phyloP scores from a whole-genome alignment of 306 rosid species.

The Lupinus albus region DNA sequence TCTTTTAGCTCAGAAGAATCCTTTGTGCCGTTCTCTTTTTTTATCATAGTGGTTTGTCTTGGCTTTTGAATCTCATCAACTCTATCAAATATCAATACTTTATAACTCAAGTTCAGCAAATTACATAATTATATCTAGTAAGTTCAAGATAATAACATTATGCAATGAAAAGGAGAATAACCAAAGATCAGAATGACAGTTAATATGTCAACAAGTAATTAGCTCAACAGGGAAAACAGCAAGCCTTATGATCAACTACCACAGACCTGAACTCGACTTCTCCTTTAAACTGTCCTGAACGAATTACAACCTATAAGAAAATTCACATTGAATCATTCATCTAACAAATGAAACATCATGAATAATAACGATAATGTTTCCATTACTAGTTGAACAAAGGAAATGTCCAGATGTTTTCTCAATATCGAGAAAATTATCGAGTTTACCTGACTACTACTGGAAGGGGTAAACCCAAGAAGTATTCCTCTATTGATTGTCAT shows the following conservation, averaged over 20 bases:
- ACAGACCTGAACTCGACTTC: slow-evolving; percentile 81
- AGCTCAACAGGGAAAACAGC: slow-evolving; percentile 1
- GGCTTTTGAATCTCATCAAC: slow-evolving; percentile 67
- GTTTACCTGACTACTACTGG: slow-evolving; percentile 64
- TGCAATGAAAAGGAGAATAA: slow-evolving; percentile 33
- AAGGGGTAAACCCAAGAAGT: slow-evolving; percentile 87
- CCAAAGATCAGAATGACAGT: not conserved
- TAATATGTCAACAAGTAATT: slow-evolving; percentile 14
- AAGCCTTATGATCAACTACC: slow-evolving; percentile 41
- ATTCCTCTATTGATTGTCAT: slow-evolving; percentile 83
- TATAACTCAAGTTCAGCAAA: slow-evolving; percentile 33
- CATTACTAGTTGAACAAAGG: not conserved
- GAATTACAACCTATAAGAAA: slow-evolving; percentile 66
- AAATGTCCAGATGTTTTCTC: not conserved
- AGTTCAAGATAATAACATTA: not conserved
- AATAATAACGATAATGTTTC: not conserved
- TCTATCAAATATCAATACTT: slow-evolving; percentile 47
- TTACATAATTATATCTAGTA: slow-evolving; percentile 4
- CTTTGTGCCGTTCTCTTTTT: slow-evolving; percentile 41
- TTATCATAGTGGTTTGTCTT: slow-evolving; percentile 21
- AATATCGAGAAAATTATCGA: slow-evolving; percentile 2
- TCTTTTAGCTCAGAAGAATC: slow-evolving; percentile 50
- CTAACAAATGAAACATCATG: slow-evolving; percentile 27
- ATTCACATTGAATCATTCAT: slow-evolving; percentile 32
- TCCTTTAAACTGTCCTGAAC: slow-evolving; percentile 84